Percentiles rank a stretch among this genome's conserved stretches.
Conservation (phyloP, 2,329 filamentous ascomycete species). For the Penicillium sp. region DNA sequence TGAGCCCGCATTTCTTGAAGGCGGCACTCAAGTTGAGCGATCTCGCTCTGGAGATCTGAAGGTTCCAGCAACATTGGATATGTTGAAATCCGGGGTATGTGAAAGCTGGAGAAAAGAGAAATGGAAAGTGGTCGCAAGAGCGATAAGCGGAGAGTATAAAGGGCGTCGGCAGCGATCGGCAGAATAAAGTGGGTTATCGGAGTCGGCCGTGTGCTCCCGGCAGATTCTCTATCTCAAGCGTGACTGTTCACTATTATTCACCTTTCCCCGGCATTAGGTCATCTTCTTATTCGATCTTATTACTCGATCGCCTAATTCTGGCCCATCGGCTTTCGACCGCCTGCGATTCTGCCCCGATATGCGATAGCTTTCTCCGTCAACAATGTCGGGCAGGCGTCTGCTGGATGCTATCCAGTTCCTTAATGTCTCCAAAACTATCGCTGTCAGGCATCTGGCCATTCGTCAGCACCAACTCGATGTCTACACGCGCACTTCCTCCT, state of each 20-base stretch:
- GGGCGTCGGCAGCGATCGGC: constrained; percentile 8
- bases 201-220: constrained; percentile 17
- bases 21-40: constrained; percentile 49
- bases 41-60: constrained; percentile 35
- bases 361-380: constrained; percentile 12
- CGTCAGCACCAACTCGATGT: constrained; percentile 61
- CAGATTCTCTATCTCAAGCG: constrained; percentile 18
- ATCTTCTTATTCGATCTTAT: constrained; percentile 9
- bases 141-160: constrained; percentile 7
- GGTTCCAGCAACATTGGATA: constrained; percentile 22
- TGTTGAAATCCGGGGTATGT: constrained; percentile 1
- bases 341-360: constrained; percentile 19
- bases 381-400: constrained; percentile 61
- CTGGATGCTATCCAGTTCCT: constrained; percentile 69
- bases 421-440: constrained; percentile 67
- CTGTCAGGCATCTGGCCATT: constrained; percentile 59
- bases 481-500: constrained; percentile 62
- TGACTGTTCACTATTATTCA: constrained; percentile 7
- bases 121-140: constrained; percentile 5
- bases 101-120: constrained; percentile 1
- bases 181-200: constrained; percentile 15
- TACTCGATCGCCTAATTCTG: constrained; percentile 5
- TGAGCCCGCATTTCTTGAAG: constrained; percentile 47
- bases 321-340: constrained; percentile 1
- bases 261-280: neutral